Evolutionary conservation across 1,284 basidiomycete species (phyloP).

Genomic region (Moniliella sp.): DNA sequence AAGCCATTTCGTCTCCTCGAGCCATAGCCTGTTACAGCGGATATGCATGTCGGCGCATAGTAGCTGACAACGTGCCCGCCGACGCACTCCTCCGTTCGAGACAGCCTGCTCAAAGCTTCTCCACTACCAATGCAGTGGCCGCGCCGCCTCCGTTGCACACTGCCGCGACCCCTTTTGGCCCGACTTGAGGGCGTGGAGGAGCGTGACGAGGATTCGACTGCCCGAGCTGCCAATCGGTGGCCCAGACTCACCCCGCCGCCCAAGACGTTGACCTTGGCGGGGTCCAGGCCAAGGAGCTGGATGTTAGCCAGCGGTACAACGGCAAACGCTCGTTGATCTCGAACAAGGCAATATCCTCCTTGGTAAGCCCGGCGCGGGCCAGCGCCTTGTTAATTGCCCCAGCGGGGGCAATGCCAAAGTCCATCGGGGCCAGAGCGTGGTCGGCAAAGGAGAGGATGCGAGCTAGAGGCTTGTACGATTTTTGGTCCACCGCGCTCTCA

Average conservation of each 20-base stretch:
- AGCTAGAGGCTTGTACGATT: constrained; percentile 34
- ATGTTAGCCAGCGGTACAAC: constrained; percentile 34
- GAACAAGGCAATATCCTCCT: constrained; percentile 69
- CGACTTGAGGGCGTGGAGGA: constrained; percentile 68
- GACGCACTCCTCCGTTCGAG: too few relatives aligned
- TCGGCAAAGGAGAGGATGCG: constrained; percentile 56
- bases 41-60: too few relatives aligned
- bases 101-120: too few relatives aligned
- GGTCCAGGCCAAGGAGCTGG: constrained; percentile 38
- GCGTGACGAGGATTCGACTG: constrained; percentile 75
- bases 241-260: constrained; percentile 41
- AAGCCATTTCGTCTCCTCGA: too few relatives aligned
- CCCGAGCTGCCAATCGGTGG: constrained; percentile 77
- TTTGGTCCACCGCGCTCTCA: constrained; percentile 26
- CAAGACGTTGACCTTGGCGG: constrained; percentile 71
- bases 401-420: constrained; percentile 87
- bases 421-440: constrained; percentile 83
- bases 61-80: too few relatives aligned
- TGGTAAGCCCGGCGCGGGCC: constrained; percentile 58
- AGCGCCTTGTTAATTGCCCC: constrained; percentile 72
- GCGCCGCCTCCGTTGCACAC: constrained; percentile 77
- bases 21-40: too few relatives aligned
- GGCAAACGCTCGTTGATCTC: constrained; percentile 61
- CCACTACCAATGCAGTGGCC: constrained; percentile 3
- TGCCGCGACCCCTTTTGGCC: constrained; percentile 85